Conservation (phyloP, 257 asterid genomes). For the Salvia miltiorrhiza region DNA sequence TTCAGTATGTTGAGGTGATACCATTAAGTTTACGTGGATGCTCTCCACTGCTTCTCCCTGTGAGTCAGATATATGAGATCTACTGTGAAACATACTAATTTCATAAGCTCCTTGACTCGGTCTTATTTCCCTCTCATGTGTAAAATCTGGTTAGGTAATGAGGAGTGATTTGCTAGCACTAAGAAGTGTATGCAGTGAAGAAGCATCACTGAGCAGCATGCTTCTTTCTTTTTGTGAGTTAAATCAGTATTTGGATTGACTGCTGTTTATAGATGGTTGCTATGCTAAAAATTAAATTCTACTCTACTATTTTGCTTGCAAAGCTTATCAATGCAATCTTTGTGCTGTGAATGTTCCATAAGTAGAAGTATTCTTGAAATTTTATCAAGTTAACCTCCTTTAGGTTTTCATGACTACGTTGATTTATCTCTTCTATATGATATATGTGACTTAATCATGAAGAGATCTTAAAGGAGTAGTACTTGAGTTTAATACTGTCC, state of each 20-base stretch:
- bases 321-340: neutral
- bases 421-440: neutral
- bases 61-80: neutral
- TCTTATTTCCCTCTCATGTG: conserved; percentile 9
- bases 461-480: neutral
- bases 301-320: neutral
- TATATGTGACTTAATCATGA: neutral
- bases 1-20: conserved; percentile 60
- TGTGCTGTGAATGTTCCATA: neutral
- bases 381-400: neutral
- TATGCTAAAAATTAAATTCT: neutral
- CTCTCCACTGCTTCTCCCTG: conserved; percentile 81
- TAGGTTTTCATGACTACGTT: neutral
- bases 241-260: neutral
- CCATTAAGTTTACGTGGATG: conserved; percentile 52
- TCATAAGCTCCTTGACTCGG: neutral
- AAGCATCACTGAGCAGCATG: neutral
- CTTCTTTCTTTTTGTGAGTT: neutral
- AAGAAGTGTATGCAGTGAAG: neutral
- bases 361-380: neutral
- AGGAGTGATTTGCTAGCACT: neutral
- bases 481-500: neutral
- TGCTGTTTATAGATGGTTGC: neutral
- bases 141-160: conserved; percentile 1
- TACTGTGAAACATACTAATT: neutral